Base-by-base conservation (phyloP, 257 asterid species). In the Solanum habrochaites region DNA sequence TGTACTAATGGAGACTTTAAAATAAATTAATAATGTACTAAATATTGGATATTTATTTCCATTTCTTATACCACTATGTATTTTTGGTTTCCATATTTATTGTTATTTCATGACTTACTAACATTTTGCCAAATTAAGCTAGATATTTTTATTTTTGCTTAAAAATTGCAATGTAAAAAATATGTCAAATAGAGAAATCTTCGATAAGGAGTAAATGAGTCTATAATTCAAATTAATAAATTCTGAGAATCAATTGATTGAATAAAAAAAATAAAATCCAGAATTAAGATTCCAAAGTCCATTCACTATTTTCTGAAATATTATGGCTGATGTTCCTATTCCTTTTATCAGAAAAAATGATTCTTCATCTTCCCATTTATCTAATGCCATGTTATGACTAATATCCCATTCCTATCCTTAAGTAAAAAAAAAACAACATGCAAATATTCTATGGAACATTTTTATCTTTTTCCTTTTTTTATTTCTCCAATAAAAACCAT, bases 261-360 rank as follows among this genome's bases (percentile, higher is more conserved):
- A 73, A 73, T 7, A 72, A 37, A 72, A 11, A 32, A 32, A 32
- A 32, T 32, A 37, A 72, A 10, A 73, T 49, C 83, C 16, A 23
- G 82, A 75, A 49, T 73, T 89, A 69, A 88, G 87, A 88, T 87
- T 89, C 90, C 89, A 85, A 86, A 83, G 82, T 86, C 72, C 89
- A 87, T 75, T 39, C 75, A 71, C 85, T 85, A 87, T 87, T 89
- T 87, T 43, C 77, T 64, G 56, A 15, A 67, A 88, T 72, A 37
- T n/a, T 45, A 58, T 81, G 40, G 56, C 73, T 43, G 80, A 67
- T 87, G 86, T 83, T 89, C 83, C 29, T 56, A 52, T 87, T 23
- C 62, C 83, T 87, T 82, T 89, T 69, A 29, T 80, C 29, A 80
- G 4, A 82, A 75, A 52, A 75, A 52, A 58, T 4, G 71, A 85